phyloP scores from a whole-genome alignment of 495 filamentous ascomycete species.

The Trichoderma reesei region DNA sequence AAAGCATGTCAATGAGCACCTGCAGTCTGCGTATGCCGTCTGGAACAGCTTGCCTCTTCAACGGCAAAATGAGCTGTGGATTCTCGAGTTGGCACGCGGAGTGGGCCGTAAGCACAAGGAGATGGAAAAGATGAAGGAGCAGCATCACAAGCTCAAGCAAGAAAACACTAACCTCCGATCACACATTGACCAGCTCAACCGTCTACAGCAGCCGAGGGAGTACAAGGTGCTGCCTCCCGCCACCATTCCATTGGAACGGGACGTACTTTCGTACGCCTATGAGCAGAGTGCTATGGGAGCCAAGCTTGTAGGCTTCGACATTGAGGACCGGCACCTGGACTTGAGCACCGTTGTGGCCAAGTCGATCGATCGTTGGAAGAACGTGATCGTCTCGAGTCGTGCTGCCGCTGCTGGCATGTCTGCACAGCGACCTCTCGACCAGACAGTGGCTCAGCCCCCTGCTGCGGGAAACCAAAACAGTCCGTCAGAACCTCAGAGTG shows the following conservation, averaged over 20 bases:
- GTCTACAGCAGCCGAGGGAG: slow-evolving; percentile 61
- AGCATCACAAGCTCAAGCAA: slow-evolving; percentile 53
- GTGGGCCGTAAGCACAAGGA: slow-evolving; percentile 59
- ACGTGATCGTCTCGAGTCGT: slow-evolving; percentile 34
- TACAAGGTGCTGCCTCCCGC: slow-evolving; percentile 56
- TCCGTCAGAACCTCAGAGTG: not conserved
- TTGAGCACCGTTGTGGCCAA: slow-evolving; percentile 35
- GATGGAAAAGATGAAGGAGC: slow-evolving; percentile 49
- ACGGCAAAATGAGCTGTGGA: slow-evolving; percentile 58
- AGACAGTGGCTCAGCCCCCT: slow-evolving; percentile 14
- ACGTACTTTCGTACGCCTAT: slow-evolving; percentile 26
- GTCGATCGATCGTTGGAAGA: slow-evolving; percentile 44
- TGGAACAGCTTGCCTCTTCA: slow-evolving; percentile 53
- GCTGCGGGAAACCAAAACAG: slow-evolving; percentile 4
- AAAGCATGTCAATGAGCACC: slow-evolving; percentile 54
- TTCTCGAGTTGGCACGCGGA: slow-evolving; percentile 64
- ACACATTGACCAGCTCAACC: slow-evolving; percentile 58
- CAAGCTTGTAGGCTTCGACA: slow-evolving; percentile 26
- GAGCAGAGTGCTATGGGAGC: slow-evolving; percentile 21
- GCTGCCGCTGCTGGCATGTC: slow-evolving; percentile 23
- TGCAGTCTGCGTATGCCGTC: slow-evolving; percentile 57
- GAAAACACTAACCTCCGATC: slow-evolving; percentile 62
- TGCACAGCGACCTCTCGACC: slow-evolving; percentile 24
- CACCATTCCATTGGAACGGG: slow-evolving; percentile 46
- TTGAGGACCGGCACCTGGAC: slow-evolving; percentile 34